Base-by-base conservation (phyloP, 2,329 filamentous ascomycete genomes). In the Ramularia endophylla region DNA sequence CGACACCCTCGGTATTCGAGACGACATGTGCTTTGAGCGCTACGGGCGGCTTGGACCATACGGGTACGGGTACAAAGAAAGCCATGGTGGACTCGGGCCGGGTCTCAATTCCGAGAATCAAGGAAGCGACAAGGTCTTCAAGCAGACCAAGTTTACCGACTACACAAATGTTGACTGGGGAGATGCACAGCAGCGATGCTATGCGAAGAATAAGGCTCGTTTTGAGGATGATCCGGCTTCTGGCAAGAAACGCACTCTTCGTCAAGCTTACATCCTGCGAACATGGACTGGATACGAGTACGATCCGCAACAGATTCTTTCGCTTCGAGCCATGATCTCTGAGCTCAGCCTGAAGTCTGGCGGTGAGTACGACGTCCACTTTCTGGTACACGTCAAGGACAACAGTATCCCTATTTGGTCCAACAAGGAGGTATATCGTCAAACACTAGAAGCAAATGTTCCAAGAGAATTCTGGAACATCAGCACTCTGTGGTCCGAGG, bases 401-500 rank as follows among this genome's bases (percentile, higher is more conserved):
- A 76, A 78, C 41, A 74, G 70, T 46, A 69, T 88, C 47, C 84
- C 85, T 7, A 80, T 94, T 55, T 92, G 85, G 82, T 83, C 85
- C 1, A 83, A 87, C 52, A 71, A 80, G 38, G 77, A 79, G 34
- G 73, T 72, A 36, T 95, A 82, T 68, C 71, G 75, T 59, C 74
- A 72, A 58, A 83, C 73, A 43, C 83, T 84, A 60, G 70, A 77
- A 38, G 78, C 83, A 36, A 76, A 77, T 18, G 75, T 90, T 9
- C 85, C 92, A 0, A 74, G 80, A 50, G 92, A 98, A 59, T 95
- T 98, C 66, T 83, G 78, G 52, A 86, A 86, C 34, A 81, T 98
- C 59, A 85, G 85, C 15, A 94, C 86, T 0, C 74, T 97, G 5
- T 98, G 92, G 92, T 92, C 87, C 0, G 88, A 94, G 64, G 83